Conservation (phyloP, 495 filamentous ascomycete genomes). For the Aspergillus avenaceus region DNA sequence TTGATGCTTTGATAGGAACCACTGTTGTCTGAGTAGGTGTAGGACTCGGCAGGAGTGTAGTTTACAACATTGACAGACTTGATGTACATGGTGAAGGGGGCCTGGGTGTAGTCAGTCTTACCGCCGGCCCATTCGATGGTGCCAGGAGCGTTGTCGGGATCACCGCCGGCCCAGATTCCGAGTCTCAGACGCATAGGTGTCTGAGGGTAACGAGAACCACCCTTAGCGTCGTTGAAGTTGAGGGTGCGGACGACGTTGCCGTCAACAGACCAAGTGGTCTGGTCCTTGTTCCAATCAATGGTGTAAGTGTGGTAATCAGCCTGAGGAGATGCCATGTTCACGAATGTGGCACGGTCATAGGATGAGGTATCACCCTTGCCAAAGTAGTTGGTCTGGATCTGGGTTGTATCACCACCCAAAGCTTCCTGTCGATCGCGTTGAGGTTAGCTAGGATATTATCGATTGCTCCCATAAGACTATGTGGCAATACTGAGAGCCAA, state of each 20-base stretch:
- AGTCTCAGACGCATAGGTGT: constrained; percentile 82
- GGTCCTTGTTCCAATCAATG: constrained; percentile 73
- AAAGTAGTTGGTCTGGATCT: constrained; percentile 92
- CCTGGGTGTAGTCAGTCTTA: constrained; percentile 59
- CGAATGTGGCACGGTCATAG: constrained; percentile 69
- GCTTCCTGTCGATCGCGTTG: constrained; percentile 29
- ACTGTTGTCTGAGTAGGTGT: constrained; percentile 36
- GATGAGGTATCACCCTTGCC: constrained; percentile 78
- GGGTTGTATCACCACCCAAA: constrained; percentile 56
- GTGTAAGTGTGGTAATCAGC: constrained; percentile 74
- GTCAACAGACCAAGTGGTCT: constrained; percentile 76
- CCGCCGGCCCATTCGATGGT: constrained; percentile 72
- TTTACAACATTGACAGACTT: constrained; percentile 38
- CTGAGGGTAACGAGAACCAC: constrained; percentile 78
- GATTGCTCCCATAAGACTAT: not conserved
- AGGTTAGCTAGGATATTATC: not conserved
- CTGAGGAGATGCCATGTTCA: constrained; percentile 59
- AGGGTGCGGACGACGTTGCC: constrained; percentile 70
- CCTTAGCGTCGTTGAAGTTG: constrained; percentile 50
- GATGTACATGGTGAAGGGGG: constrained; percentile 69
- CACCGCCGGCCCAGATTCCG: constrained; percentile 80
- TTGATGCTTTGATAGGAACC: constrained; percentile 36
- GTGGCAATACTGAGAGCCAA: not conserved
- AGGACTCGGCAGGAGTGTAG: constrained; percentile 30
- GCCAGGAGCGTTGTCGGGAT: constrained; percentile 55